phyloP scores from a whole-genome alignment of 371 early-diverging fungal species.

The Mucor velutinosus region DNA sequence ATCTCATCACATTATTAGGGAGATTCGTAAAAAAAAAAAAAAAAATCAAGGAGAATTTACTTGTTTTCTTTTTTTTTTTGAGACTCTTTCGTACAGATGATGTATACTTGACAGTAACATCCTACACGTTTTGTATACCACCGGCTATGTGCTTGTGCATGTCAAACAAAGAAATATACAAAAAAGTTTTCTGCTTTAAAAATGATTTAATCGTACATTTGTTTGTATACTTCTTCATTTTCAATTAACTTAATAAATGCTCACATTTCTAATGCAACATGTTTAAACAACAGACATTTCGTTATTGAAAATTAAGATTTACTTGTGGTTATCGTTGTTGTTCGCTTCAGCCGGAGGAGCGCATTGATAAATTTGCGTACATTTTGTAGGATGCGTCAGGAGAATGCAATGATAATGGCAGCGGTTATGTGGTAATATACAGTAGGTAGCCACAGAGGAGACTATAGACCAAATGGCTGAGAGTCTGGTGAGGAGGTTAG shows the following conservation, averaged over 20 bases:
- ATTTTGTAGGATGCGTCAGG: not conserved
- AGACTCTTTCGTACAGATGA: not conserved
- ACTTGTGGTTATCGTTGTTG: not conserved
- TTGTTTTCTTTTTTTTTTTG: not conserved
- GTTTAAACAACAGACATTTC: not conserved
- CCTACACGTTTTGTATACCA: not conserved
- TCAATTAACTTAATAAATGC: not conserved
- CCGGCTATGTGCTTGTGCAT: not conserved
- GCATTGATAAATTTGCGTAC: not conserved
- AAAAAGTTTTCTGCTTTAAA: not conserved
- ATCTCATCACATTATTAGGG: not conserved
- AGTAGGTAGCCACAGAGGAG: not conserved
- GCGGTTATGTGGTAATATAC: not conserved
- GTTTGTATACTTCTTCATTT: not conserved
- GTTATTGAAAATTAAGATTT: not conserved
- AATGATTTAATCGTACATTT: not conserved
- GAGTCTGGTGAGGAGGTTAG: not conserved
- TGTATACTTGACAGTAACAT: not conserved
- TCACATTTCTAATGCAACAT: constrained; percentile 1
- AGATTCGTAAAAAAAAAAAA: not conserved
- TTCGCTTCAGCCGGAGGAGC: not conserved
- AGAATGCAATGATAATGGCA: not conserved
- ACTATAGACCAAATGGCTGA: not conserved
- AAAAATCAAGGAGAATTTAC: not conserved
- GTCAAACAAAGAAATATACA: not conserved